Percentiles rank a stretch among this genome's conserved stretches.
phyloP scores from a whole-genome alignment of 306 rosid genomes.

The Trifolium dubium region DNA sequence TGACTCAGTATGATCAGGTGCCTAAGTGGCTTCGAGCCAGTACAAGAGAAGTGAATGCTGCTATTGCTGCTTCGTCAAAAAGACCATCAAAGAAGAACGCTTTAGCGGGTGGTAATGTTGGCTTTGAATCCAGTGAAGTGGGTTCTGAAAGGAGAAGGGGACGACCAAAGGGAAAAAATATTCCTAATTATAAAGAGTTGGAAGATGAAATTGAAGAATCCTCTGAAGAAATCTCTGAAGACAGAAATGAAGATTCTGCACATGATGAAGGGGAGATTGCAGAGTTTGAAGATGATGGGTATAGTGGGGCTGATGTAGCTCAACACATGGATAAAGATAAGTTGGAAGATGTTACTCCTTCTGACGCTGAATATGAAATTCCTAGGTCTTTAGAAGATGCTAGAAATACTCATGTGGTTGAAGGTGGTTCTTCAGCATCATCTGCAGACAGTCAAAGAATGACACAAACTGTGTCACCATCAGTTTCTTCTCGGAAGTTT shows the following conservation, averaged over 20 bases:
- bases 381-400: conserved; percentile 60
- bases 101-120: conserved; percentile 61
- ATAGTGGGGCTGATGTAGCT: conserved; percentile 69
- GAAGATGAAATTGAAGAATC: conserved; percentile 84
- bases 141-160: conserved; percentile 92
- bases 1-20: conserved; percentile 81
- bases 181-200: conserved; percentile 79
- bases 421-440: conserved; percentile 80
- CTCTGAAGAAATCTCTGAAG: conserved; percentile 90
- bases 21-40: conserved; percentile 91
- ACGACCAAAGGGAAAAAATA: conserved; percentile 75
- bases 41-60: conserved; percentile 77
- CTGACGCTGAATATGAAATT: conserved; percentile 65
- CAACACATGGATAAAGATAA: conserved; percentile 57
- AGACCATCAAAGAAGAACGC: conserved; percentile 73
- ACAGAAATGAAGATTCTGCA: conserved; percentile 76
- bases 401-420: conserved; percentile 58
- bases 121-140: conserved; percentile 65
- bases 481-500: conserved; percentile 87
- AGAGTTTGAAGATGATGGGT: conserved; percentile 84
- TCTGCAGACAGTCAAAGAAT: conserved; percentile 72
- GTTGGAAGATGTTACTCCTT: conserved; percentile 61
- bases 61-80: conserved; percentile 78
- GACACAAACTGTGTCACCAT: conserved; percentile 62
- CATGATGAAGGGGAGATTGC: conserved; percentile 87